A percentile compares a stretch with the other conserved stretches of the same genome.
Evolutionary conservation across 805 yeast genomes (phyloP).

Genomic region (Metschnikowia orientalis): DNA sequence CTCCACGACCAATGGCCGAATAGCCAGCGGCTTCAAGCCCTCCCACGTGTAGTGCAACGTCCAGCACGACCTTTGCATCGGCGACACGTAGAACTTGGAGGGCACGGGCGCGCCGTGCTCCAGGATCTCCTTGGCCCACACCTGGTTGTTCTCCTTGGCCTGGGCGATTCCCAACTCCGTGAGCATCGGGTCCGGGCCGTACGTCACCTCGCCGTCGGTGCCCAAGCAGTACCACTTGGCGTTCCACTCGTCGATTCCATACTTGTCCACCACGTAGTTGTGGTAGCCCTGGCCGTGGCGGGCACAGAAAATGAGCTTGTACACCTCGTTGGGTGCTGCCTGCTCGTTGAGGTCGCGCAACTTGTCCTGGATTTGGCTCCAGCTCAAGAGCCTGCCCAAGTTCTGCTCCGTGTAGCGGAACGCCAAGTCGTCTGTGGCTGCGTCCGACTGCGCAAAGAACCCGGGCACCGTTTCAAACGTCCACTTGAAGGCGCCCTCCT

Average conservation of each 20-base stretch:
- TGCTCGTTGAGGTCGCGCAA: conserved; percentile 32
- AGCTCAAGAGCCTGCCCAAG: conserved; percentile 41
- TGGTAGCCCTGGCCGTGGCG: conserved; percentile 73
- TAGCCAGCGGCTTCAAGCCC: conserved; percentile 24
- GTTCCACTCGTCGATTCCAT: conserved; percentile 58
- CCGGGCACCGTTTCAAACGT: conserved; percentile 46
- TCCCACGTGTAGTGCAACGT: conserved; percentile 53
- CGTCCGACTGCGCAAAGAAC: conserved; percentile 46
- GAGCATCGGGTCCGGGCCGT: conserved; percentile 60
- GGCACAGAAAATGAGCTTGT: conserved; percentile 50
- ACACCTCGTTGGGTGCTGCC: conserved; percentile 35
- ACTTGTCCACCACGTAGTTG: conserved; percentile 49
- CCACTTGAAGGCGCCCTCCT: conserved; percentile 28
- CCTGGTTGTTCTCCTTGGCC: conserved; percentile 45
- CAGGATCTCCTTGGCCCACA: conserved; percentile 41
- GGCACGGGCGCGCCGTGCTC: conserved; percentile 56
- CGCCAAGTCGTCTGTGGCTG: conserved; percentile 40
- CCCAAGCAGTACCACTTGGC: conserved; percentile 46
- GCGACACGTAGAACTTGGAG: conserved; percentile 51
- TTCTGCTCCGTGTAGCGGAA: conserved; percentile 42
- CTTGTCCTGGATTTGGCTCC: conserved; percentile 35
- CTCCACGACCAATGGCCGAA: conserved; percentile 35
- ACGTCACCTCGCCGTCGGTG: conserved; percentile 52
- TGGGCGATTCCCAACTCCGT: conserved; percentile 54
- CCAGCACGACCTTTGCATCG: conserved; percentile 59